Conservation (phyloP, 169 alveolate genomes). For the Perkinsus olseni region DNA sequence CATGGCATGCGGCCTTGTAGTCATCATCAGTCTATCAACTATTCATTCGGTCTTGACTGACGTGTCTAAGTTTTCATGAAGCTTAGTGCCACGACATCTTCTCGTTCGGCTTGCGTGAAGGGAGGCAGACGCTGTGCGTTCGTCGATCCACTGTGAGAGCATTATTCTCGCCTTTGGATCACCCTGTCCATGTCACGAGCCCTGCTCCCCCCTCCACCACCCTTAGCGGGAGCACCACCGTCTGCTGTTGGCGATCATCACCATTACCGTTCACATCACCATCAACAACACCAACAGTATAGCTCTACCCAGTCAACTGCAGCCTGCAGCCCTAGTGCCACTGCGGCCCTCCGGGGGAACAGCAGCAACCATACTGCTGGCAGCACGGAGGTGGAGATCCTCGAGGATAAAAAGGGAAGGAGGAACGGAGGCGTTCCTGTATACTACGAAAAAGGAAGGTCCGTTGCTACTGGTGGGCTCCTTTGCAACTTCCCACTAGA, state of each 20-base stretch:
- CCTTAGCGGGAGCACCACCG: neutral
- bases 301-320: neutral
- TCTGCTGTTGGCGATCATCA: neutral
- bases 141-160: too few relatives aligned
- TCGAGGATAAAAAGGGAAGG: conserved; percentile 10
- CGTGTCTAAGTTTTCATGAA: neutral
- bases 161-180: neutral
- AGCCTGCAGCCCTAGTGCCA: neutral
- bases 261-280: neutral
- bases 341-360: neutral
- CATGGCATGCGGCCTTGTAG: too few relatives aligned
- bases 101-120: too few relatives aligned
- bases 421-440: conserved; percentile 12
- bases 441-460: conserved; percentile 20
- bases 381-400: neutral
- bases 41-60: too few relatives aligned
- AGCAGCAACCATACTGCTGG: neutral
- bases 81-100: too few relatives aligned
- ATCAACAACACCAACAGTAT: neutral
- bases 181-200: neutral
- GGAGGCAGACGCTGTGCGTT: too few relatives aligned
- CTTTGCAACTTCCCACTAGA: neutral
- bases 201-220: neutral
- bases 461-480: neutral
- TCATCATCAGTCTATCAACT: too few relatives aligned